Conservation (phyloP, 1,139 yeast species). For the Chernovozyma sophiae-reginae region DNA sequence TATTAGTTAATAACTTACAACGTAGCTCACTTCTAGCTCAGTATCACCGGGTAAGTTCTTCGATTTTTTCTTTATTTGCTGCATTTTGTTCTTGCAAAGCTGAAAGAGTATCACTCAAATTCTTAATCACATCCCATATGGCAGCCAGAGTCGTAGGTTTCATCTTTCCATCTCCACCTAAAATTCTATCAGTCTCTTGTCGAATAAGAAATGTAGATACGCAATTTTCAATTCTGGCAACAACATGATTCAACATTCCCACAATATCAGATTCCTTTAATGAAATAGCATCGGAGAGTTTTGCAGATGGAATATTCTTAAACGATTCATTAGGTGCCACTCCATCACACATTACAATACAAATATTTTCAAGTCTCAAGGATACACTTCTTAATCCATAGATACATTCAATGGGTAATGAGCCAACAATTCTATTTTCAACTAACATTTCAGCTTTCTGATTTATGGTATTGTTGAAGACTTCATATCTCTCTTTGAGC, state of each 20-base stretch:
- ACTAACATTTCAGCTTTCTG: slow-evolving; percentile 10
- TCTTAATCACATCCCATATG: slow-evolving; percentile 22
- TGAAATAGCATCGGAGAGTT: slow-evolving; percentile 20
- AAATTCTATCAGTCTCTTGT: slow-evolving; percentile 25
- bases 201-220: slow-evolving; percentile 33
- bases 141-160: slow-evolving; percentile 20
- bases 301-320: slow-evolving; percentile 23
- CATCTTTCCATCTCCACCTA: slow-evolving; percentile 23
- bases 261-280: slow-evolving; percentile 37
- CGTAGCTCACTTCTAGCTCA: too few relatives aligned
- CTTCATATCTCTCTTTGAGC: slow-evolving; percentile 54
- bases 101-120: too few relatives aligned
- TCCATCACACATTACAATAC: slow-evolving; percentile 35
- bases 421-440: slow-evolving; percentile 29
- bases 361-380: slow-evolving; percentile 46
- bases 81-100: too few relatives aligned
- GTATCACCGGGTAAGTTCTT: too few relatives aligned
- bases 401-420: slow-evolving; percentile 41
- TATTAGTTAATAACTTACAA: too few relatives aligned
- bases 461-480: slow-evolving; percentile 29
- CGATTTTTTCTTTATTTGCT: too few relatives aligned
- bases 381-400: slow-evolving; percentile 47
- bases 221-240: slow-evolving; percentile 61
- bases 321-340: slow-evolving; percentile 24
- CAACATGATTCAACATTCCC: slow-evolving; percentile 56